Base-by-base conservation (phyloP, 2,329 filamentous ascomycete species). In the Cylindrodendrum hubeiense region DNA sequence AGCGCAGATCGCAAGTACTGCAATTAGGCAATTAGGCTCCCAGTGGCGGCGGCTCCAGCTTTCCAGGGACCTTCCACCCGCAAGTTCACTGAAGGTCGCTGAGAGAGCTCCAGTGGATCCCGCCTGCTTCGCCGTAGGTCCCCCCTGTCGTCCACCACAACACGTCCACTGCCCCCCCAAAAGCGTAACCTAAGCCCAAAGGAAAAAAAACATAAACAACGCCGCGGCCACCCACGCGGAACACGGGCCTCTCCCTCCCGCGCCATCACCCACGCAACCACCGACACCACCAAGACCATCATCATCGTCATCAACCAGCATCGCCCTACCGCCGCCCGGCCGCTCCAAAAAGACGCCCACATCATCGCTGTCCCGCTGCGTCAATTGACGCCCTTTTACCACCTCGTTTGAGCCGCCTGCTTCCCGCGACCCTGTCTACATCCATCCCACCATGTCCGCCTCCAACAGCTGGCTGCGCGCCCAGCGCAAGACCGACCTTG, bases 401-500 rank as follows among this genome's bases (percentile, higher is more conserved):
- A 12, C 19, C 62, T 56, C 17, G 46, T 47, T 43, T 41, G 34
- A 39, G 49, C 57, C 57, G 41, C 57, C 41, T 55, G 65, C 44
- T 63, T 49, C 65, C 67, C 74, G 78, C 80, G 78, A 80, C 69
- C 69, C 28, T 30, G n/a, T 52, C 41, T 26, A 60, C 46, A 24
- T 15, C 37, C 72, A 72, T 54, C 67, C 66, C 63, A 72, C 63
- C 47, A 76, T 74, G 67, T 70, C 74, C 69, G 86, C 78, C 74
- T 86, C 78, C 74, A 89, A 91, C 77, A 88, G 89, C 73, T 97
- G 92, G 89, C 86, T 97, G 78, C 88, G 90, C 80, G 87, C 87
- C 79, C 92, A 96, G 86, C 91, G 92, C 84, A 97, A 97, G 86
- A 86, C 85, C 73, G 93, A 95, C 70, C 87, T 97, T 61, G 80